Evolutionary conservation across 1,284 basidiomycete genomes (phyloP), one percentile per base, ranked within the genome.

Genomic region (Anthracocystis panici-leucophaei): DNA sequence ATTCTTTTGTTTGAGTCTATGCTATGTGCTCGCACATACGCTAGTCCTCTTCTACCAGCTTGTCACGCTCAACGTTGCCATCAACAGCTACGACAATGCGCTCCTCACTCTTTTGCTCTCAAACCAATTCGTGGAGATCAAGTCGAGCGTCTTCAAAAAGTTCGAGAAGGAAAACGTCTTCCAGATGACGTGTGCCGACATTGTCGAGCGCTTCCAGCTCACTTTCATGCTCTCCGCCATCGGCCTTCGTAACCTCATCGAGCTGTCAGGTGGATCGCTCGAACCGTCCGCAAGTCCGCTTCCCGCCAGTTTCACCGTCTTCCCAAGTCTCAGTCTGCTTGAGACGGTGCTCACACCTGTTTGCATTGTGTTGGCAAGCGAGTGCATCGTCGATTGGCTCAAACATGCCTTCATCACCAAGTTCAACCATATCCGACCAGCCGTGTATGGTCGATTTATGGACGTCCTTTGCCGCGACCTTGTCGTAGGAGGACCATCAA

Each of bases 131-230:
- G 96, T 99, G 51, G 97, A 99, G 87, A 99, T 99, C 87, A 99
- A 99, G 86, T 95, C 96, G 41, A 95, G 88, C 79, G 97, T 99
- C 0, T 99, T 99, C 90, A 99, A 99, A 87, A 98, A 93, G 85
- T 99, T 99, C 80, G 97, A 99, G 85, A 99, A 98, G 86, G 97
- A 99, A 82, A 98, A 93, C 82, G 89, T 99, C n/a, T 98, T 99
- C 84, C 97, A 99, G 85, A 95, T 99, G 74, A 97, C 95, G 21
- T 85, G 83, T 60, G 83, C 83, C 51, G 97, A 99, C 85, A 97
- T 99, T 72, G 97, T 99, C 29, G 97, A 99, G 86, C 91, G 97
- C 2, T 99, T 99, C 82, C 95, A 94, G 8, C 89, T 99, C 5
- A 89, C 91, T 9, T 86, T 98, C 18, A 97, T 99, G 94, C 90